A percentile compares a stretch with the other conserved stretches of the same genome.
Evolutionary conservation across 2,329 filamentous ascomycete species (phyloP).

Genomic region (Dendrostoma leiphaemia): DNA sequence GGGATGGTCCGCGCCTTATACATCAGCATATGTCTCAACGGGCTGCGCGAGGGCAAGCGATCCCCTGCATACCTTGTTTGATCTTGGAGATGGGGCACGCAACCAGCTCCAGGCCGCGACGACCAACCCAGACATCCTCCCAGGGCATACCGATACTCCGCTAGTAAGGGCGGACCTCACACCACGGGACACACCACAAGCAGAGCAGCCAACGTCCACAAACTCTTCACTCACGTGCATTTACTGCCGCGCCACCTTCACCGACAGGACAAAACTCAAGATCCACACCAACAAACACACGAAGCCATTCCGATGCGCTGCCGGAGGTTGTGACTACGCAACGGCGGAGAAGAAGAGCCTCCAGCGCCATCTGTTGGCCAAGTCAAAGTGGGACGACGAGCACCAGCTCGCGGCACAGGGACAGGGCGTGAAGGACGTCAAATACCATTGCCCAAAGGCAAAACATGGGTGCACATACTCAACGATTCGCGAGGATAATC

Average conservation of each 20-base stretch:
- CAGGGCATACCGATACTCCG: too few relatives aligned
- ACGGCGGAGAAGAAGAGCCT: constrained; percentile 18
- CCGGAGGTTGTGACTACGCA: constrained; percentile 5
- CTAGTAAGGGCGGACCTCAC: too few relatives aligned
- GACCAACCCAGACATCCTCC: too few relatives aligned
- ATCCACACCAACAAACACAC: constrained; percentile 19
- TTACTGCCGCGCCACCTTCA: constrained; percentile 6
- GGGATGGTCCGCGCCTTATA: too few relatives aligned
- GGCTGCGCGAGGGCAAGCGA: too few relatives aligned
- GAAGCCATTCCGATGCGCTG: constrained; percentile 14
- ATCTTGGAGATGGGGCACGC: too few relatives aligned
- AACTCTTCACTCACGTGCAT: background rate
- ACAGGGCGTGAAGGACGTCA: background rate
- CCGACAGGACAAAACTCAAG: constrained; percentile 11
- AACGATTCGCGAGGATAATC: constrained; percentile 13
- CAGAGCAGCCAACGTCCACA: background rate
- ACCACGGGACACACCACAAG: too few relatives aligned
- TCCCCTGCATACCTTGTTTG: too few relatives aligned
- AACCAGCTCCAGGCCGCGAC: too few relatives aligned
- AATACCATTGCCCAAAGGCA: constrained; percentile 1
- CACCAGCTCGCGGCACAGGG: constrained; percentile 10
- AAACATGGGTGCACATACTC: constrained; percentile 8
- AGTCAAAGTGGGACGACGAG: constrained; percentile 12
- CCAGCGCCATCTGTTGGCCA: constrained; percentile 13
- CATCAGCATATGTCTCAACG: too few relatives aligned